phyloP scores from a whole-genome alignment of 2,329 filamentous ascomycete genomes.

The Gremmenia infestans region DNA sequence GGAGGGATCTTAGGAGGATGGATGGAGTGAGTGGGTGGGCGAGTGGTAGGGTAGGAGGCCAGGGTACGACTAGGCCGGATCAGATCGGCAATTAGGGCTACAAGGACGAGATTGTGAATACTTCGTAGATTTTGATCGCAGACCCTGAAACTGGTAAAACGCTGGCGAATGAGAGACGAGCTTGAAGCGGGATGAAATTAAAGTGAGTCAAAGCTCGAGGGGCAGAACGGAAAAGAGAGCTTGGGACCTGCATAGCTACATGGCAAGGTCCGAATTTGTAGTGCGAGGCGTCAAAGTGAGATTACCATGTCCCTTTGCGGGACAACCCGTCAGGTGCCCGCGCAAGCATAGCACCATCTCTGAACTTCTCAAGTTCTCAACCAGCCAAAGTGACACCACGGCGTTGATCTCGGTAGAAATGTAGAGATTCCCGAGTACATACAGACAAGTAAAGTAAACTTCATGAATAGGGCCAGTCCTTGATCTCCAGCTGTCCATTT shows the following conservation, averaged over 20 bases:
- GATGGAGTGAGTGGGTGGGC: background rate
- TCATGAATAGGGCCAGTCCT: background rate
- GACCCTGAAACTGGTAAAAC: background rate
- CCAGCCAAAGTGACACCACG: background rate
- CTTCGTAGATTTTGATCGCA: background rate
- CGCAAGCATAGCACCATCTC: background rate
- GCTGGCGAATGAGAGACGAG: background rate
- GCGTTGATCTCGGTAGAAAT: background rate
- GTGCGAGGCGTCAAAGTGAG: slow-evolving; percentile 4
- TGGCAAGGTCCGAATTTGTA: background rate
- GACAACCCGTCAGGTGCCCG: slow-evolving; percentile 1
- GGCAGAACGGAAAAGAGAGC: background rate
- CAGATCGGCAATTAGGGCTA: slow-evolving; percentile 4
- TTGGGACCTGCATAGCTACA: background rate
- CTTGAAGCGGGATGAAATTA: background rate
- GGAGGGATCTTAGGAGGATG: slow-evolving; percentile 11
- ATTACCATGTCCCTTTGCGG: slow-evolving; percentile 10
- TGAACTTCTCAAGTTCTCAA: background rate
- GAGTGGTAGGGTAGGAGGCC: background rate
- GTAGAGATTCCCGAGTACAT: background rate
- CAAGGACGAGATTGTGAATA: slow-evolving; percentile 1
- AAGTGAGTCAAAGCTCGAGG: slow-evolving; percentile 3
- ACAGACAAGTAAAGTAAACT: background rate
- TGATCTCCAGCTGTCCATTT: background rate
- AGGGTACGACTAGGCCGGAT: slow-evolving; percentile 4